Base-by-base conservation (phyloP, 805 yeast species). In the Wickerhamomyces ciferrii region DNA sequence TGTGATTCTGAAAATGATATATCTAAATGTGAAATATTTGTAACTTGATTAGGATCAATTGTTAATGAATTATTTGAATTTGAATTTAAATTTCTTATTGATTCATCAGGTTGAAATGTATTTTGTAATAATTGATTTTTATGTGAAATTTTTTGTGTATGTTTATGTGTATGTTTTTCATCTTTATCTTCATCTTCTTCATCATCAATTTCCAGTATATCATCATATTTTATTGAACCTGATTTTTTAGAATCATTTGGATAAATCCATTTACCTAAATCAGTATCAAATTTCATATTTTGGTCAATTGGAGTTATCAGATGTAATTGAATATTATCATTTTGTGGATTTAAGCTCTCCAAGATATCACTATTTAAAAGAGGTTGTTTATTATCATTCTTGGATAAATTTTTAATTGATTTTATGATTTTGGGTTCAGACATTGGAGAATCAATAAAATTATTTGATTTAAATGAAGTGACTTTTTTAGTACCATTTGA, bases 1-100 rank as follows among this genome's bases (percentile, higher is more conserved):
- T 67, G 69, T 0, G 74, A 69, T 47, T 71, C 71, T 2, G 78
- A 66, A 51, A 76, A 77, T 1, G 79, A 69, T 6, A 72, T 45
- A 36, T 75, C 74, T 13, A 75, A 44, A 25, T 71, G 71, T 2
- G 78, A 71, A 2, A 68, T 53, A 19, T 65, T 65, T 0, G 81
- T 75, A 2, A 74, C 71, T 4, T 58, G 55, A 21, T 46, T 27
- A 29, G 24, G 19, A 35, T 35, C 38, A 35, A 35, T 8, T 27
- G 31, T 27, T 14, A 27, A 10, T 10, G 31, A 27, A n/a, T 25
- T 9, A 9, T 11, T 25, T 25, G 29, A 11, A 25, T 9, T 25
- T 8, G 8, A 9, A 6, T 18, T 32, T 32, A 19, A 32, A 17
- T 32, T 32, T 32, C 36, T 7, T n/a, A n/a, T n/a, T 13, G 19